phyloP scores from a whole-genome alignment of 2,329 filamentous ascomycete species.

The Hypoxylon sp. region DNA sequence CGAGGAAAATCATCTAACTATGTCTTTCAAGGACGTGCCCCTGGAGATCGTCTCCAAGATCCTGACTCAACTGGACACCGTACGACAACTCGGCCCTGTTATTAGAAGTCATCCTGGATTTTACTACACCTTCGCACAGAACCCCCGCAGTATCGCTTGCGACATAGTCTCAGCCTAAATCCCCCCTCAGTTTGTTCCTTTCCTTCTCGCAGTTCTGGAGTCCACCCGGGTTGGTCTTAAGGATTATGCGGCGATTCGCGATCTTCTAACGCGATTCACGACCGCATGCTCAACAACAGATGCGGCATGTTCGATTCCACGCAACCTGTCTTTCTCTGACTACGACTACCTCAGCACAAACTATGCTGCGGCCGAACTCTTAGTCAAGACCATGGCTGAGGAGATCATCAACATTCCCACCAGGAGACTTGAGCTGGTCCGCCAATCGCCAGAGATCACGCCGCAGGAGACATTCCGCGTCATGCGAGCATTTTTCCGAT shows the following conservation, averaged over 20 bases:
- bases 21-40: too few species aligned
- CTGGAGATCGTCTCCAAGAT: not conserved
- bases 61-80: not conserved
- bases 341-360: slow-evolving; percentile 1
- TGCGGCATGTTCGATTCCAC: not conserved
- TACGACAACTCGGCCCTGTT: not conserved
- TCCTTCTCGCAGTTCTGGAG: not conserved
- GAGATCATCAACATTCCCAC: not conserved
- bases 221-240: not conserved
- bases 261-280: not conserved
- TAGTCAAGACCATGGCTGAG: not conserved
- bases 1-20: not conserved
- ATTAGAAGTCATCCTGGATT: slow-evolving; percentile 9
- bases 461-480: not conserved
- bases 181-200: not conserved
- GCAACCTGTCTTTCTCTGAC: not conserved
- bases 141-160: not conserved
- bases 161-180: not conserved
- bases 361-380: not conserved
- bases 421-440: not conserved
- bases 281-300: not conserved
- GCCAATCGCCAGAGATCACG: not conserved
- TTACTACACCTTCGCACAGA: not conserved
- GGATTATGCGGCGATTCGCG: not conserved
- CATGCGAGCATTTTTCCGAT: slow-evolving; percentile 3